Evolutionary conservation across 1,139 yeast genomes (phyloP).

Genomic region (Candida dubliniensis): DNA sequence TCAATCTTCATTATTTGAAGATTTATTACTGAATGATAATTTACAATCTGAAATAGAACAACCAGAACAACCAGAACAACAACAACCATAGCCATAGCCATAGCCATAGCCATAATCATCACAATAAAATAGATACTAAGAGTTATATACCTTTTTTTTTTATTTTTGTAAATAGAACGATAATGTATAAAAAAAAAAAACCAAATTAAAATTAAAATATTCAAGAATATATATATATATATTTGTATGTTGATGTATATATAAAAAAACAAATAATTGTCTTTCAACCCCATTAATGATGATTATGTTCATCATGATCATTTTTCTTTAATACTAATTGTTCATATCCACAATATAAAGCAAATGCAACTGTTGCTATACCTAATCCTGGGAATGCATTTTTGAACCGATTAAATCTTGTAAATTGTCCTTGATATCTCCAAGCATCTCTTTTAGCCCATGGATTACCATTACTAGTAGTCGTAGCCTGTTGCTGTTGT

Average conservation of each 20-base stretch:
- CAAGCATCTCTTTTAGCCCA: constrained; percentile 81
- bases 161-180: not conserved
- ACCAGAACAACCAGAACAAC: not conserved
- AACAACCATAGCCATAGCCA: not conserved
- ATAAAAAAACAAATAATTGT: not conserved
- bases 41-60: not conserved
- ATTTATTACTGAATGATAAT: constrained; percentile 6
- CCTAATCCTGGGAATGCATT: constrained; percentile 85
- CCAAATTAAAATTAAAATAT: not conserved
- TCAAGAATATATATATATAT: constrained; percentile 1
- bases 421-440: constrained; percentile 84
- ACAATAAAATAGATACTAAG: too few species aligned
- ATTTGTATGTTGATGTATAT: constrained; percentile 6
- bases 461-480: constrained; percentile 26
- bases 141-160: not conserved
- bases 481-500: too few species aligned
- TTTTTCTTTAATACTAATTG: constrained; percentile 43
- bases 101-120: not conserved
- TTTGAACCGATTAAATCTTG: constrained; percentile 67
- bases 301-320: constrained; percentile 17
- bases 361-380: constrained; percentile 75
- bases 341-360: constrained; percentile 65
- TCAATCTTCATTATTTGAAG: constrained; percentile 28
- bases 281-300: constrained; percentile 19
- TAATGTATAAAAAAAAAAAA: not conserved